These are phyloP conservation scores for Priceomyces fermenticarens DNA, from an alignment of 805 yeast genomes.

Conservation along the genomic window DNA sequence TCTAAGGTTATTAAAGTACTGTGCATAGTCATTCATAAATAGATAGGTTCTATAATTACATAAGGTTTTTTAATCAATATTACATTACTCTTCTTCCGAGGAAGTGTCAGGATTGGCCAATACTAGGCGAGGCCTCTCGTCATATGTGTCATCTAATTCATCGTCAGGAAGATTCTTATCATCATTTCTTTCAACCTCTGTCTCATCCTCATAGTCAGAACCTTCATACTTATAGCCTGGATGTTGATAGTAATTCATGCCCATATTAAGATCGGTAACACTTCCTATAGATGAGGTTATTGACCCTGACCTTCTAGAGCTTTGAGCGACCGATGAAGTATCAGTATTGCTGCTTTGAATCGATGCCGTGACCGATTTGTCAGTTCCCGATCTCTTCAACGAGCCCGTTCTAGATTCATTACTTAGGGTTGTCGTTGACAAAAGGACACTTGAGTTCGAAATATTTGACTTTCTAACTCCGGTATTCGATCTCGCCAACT, in stretches of 20 bases:
- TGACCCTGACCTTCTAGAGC: slow-evolving; percentile 17
- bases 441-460: slow-evolving; percentile 14
- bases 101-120: slow-evolving; percentile 55
- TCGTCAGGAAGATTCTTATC: slow-evolving; percentile 4
- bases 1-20: no score
- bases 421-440: slow-evolving; percentile 7
- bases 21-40: no score
- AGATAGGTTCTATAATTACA: no score
- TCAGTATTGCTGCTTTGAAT: slow-evolving; percentile 17
- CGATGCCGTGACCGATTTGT: slow-evolving; percentile 17
- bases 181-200: slow-evolving; percentile 8
- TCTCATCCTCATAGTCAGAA: slow-evolving; percentile 19
- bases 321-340: slow-evolving; percentile 11
- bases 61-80: no score
- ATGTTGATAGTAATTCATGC: slow-evolving; percentile 37
- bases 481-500: slow-evolving; percentile 7
- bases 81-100: no score
- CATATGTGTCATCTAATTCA: slow-evolving; percentile 23
- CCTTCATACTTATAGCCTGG: slow-evolving; percentile 32
- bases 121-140: slow-evolving; percentile 43
- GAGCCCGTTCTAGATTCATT: slow-evolving; percentile 23
- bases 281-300: slow-evolving; percentile 29
- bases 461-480: slow-evolving; percentile 5
- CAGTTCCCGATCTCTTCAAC: slow-evolving; percentile 30
- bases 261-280: slow-evolving; percentile 20